Percentiles rank a stretch among this genome's conserved stretches.
phyloP scores from a whole-genome alignment of 306 rosid species.

The Crataegus laevigata region DNA sequence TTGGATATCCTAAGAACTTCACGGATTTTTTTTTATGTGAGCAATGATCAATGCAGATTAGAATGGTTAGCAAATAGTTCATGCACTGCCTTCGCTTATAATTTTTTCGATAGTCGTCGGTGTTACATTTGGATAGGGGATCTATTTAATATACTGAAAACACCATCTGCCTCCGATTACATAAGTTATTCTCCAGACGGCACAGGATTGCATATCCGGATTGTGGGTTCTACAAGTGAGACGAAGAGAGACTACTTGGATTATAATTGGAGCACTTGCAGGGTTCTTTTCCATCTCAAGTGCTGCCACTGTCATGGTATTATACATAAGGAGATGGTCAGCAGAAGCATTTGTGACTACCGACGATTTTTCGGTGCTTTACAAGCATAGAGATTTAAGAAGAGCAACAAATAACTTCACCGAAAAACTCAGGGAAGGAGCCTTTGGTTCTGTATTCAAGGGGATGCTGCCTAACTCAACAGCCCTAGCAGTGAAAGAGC shows the following conservation, averaged over 20 bases:
- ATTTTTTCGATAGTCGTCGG: background rate
- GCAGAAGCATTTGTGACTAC: background rate
- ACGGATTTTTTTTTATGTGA: too few relatives aligned
- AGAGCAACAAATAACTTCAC: background rate
- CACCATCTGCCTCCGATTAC: too few relatives aligned
- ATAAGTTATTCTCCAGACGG: background rate
- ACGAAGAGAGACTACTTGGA: background rate
- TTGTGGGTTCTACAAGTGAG: background rate
- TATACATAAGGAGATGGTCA: too few relatives aligned
- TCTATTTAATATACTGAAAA: background rate
- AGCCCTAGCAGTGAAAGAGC: background rate
- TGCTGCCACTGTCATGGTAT: too few relatives aligned
- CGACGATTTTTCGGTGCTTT: background rate
- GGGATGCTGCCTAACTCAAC: background rate
- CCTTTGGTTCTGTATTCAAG: background rate
- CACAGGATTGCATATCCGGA: background rate
- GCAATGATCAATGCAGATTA: background rate
- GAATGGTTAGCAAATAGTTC: background rate
- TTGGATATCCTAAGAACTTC: too few relatives aligned
- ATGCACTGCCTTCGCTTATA: slow-evolving; percentile 6
- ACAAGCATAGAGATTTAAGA: background rate
- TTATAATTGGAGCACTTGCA: background rate
- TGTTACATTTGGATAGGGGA: background rate
- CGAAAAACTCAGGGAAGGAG: background rate
- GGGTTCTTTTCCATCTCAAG: background rate